phyloP scores from a whole-genome alignment of 345 rosid genomes.

The Excoecaria cochinchinensis region DNA sequence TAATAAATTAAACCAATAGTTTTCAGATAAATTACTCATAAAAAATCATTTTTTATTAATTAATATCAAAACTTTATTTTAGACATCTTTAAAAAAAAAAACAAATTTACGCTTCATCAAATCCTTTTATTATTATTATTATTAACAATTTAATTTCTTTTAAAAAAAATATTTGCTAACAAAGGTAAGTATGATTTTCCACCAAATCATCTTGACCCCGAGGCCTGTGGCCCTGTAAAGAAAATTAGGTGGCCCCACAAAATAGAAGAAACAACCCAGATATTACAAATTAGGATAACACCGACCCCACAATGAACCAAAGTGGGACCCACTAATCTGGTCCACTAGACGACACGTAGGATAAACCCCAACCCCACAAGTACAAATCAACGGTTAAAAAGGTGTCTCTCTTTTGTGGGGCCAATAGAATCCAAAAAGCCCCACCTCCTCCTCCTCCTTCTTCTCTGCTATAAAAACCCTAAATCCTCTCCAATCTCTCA shows the following conservation, averaged over 20 bases:
- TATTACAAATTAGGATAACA: not conserved
- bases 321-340: not conserved
- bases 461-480: conserved; percentile 17
- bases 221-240: not conserved
- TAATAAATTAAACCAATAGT: no score
- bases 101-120: no score
- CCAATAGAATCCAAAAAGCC: conserved; percentile 14
- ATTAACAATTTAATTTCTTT: no score
- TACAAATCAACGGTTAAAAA: not conserved
- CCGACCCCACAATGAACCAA: not conserved
- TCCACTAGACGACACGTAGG: not conserved
- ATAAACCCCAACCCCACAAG: not conserved
- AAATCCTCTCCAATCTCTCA: not conserved
- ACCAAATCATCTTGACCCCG: not conserved
- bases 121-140: no score
- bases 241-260: not conserved
- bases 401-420: conserved; percentile 11
- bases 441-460: not conserved
- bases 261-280: not conserved
- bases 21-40: no score
- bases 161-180: no score
- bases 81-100: no score
- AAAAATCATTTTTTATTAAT: no score
- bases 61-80: no score
- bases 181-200: not conserved